These are phyloP conservation scores for Cerioporus squamosus DNA, from an alignment of 1,284 basidiomycete genomes.

Conservation along the genomic window DNA sequence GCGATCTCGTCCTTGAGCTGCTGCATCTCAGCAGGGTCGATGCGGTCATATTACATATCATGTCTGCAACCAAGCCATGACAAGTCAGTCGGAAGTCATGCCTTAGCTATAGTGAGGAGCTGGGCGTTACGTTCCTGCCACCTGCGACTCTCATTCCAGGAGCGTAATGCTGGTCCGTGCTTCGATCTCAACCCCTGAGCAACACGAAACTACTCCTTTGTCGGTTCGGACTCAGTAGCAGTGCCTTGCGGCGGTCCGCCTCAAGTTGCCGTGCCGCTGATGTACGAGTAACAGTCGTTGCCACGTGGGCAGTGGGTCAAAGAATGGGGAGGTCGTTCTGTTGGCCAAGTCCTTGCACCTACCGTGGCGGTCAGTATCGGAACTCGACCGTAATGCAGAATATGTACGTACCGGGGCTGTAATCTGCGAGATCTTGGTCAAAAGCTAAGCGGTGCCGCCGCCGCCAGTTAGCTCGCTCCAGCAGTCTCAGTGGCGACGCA, in stretches of 20 bases:
- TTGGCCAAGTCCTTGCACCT: too few species aligned
- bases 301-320: too few species aligned
- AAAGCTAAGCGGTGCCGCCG: conserved; percentile 75
- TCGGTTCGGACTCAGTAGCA: conserved; percentile 74
- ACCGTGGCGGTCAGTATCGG: too few species aligned
- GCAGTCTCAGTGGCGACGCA: conserved; percentile 73
- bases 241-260: conserved; percentile 59
- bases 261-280: conserved; percentile 73
- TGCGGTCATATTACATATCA: conserved; percentile 76
- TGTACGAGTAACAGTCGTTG: conserved; percentile 70
- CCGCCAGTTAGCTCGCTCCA: conserved; percentile 70
- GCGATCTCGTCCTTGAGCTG: conserved; percentile 77
- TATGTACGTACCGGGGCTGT: conserved; percentile 73
- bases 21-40: conserved; percentile 88
- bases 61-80: neutral
- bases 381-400: too few species aligned
- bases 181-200: conserved; percentile 78
- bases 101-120: conserved; percentile 85
- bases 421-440: conserved; percentile 80
- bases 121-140: conserved; percentile 89
- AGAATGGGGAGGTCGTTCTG: conserved; percentile 84
- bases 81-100: conserved; percentile 27
- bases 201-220: conserved; percentile 71
- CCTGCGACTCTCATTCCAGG: conserved; percentile 76
- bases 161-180: conserved; percentile 68